Base-by-base conservation (phyloP, 2,329 filamentous ascomycete species). In the Diaporthe batatas region DNA sequence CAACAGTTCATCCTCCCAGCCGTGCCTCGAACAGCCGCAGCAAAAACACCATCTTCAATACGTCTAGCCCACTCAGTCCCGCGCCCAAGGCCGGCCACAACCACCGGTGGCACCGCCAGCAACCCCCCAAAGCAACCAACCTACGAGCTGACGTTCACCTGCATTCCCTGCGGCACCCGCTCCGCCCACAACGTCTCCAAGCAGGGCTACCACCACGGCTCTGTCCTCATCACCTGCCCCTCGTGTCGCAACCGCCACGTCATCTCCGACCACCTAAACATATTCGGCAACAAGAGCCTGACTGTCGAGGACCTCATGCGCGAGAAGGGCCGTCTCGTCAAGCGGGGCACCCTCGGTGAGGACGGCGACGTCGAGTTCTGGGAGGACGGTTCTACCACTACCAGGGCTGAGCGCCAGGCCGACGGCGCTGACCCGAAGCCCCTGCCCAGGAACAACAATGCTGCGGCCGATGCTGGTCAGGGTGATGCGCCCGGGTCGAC, bases 351-450 rank as follows among this genome's bases (percentile, higher is more conserved):
- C 36, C 80, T 95, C 42, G 90, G 92, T 68, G 89, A 91, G 76
- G 91, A 95, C 76, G 94, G 94, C n/a, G 93, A 98, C 80, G 84
- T 98, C 62, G 96, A 98, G 81, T 96, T 98, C 77, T 98, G 95
- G 92, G 92, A 93, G 39, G 94, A 97, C 76, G 90, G 91, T 21
- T 83, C 84, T 3, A 81, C 82, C n/a, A 84, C 80, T 44, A 68
- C 69, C 64, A 74, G 80, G 67, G 75, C 75, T 54, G 65, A 77
- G 65, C 74, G 77, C 55, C 70, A 74, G 44, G 76, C 75, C 32
- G 76, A 75, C 36, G 74, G 76, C 23, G 75, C 68, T 42, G 75
- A 39, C 11, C 75, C 75, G 36, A 51, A 71, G 51, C 39, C 55
- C 44, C 68, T 62, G 44, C 23, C 21, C 25, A 68, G 57, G 69